A percentile compares a stretch with the other conserved stretches of the same genome.
phyloP scores from a whole-genome alignment of 768 basidiomycete genomes.

The Holtermannia corniformis region DNA sequence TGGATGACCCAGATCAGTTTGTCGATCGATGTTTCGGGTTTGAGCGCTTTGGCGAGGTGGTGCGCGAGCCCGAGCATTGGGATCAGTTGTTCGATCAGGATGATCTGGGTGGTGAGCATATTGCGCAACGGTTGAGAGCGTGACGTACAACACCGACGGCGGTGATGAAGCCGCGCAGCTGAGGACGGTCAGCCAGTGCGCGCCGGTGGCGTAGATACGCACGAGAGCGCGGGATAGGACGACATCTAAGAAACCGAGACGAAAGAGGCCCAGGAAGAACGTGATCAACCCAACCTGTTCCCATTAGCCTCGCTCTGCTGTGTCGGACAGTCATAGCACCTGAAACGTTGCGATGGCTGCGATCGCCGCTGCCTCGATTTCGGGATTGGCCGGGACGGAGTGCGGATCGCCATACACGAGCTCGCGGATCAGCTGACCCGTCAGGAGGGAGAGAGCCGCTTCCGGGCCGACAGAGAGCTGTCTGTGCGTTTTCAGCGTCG shows the following conservation, averaged over 20 bases:
- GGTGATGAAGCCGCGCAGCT: constrained; percentile 71
- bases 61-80: constrained; percentile 74
- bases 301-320: no score
- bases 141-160: constrained; percentile 48
- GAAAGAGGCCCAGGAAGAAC: constrained; percentile 73
- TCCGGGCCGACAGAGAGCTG: constrained; percentile 57
- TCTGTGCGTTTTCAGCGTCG: constrained; percentile 7
- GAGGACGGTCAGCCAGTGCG: background rate
- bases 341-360: constrained; percentile 78
- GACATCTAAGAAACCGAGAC: constrained; percentile 87
- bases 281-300: constrained; percentile 73
- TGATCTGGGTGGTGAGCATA: constrained; percentile 48
- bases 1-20: constrained; percentile 68
- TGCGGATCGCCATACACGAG: constrained; percentile 51
- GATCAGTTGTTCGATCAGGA: constrained; percentile 60
- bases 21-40: constrained; percentile 19
- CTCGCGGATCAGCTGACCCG: constrained; percentile 76
- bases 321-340: no score
- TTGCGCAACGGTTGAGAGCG: background rate
- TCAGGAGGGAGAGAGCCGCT: constrained; percentile 72
- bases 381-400: constrained; percentile 42
- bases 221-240: constrained; percentile 73
- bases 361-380: constrained; percentile 56
- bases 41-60: constrained; percentile 11
- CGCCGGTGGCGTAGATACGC: background rate